Percentiles rank a stretch among this genome's conserved stretches.
Conservation (phyloP, 441 rosid genomes). For the Brassica balearica region DNA sequence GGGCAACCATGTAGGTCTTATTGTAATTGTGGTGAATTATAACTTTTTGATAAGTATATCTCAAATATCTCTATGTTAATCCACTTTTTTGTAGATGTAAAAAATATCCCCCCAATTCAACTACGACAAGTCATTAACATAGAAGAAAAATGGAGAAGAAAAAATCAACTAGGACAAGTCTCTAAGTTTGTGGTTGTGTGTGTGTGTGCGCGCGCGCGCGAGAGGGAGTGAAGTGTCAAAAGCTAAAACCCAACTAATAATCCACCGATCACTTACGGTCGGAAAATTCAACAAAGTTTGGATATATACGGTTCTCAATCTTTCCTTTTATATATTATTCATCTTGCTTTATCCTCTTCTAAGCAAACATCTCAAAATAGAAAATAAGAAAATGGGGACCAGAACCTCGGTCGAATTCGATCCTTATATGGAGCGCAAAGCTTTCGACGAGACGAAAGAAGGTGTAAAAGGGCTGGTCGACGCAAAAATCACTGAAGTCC, state of each 20-base stretch:
- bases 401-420: neutral
- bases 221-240: neutral
- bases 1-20: neutral
- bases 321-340: conserved; percentile 30
- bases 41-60: neutral
- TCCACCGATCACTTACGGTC: conserved; percentile 41
- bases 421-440: conserved; percentile 6
- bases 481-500: conserved; percentile 33
- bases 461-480: conserved; percentile 26
- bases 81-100: neutral
- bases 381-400: neutral
- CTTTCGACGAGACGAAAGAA: conserved; percentile 17
- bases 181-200: neutral
- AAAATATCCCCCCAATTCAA: neutral
- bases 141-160: neutral
- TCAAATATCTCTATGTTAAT: neutral
- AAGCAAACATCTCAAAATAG: conserved; percentile 42
- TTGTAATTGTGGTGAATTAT: neutral
- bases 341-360: conserved; percentile 29
- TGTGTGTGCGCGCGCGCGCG: too few species aligned
- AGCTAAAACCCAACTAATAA: neutral
- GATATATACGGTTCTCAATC: neutral
- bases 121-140: neutral
- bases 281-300: conserved; percentile 26
- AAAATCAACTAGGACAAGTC: neutral